phyloP scores from a whole-genome alignment of 2,329 filamentous ascomycete genomes.

The Penicillium sp. region DNA sequence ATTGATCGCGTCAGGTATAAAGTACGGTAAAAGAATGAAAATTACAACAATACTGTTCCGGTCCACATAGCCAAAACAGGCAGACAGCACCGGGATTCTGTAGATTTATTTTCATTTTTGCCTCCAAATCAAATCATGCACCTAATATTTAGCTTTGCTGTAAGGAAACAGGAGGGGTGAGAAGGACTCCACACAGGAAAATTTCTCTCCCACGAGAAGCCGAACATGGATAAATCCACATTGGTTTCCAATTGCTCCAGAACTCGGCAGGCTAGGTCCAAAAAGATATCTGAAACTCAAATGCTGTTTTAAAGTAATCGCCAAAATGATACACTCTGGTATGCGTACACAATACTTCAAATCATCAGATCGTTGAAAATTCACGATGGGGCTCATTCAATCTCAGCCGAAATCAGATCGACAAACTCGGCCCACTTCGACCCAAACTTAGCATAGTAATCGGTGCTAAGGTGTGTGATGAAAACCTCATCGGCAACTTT shows the following conservation, averaged over 20 bases:
- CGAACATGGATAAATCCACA: neutral
- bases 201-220: neutral
- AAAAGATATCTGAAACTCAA: neutral
- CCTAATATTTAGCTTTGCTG: conserved; percentile 1
- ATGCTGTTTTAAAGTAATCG: neutral
- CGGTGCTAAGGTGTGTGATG: conserved; percentile 39
- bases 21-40: neutral
- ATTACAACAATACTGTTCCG: neutral
- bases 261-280: neutral
- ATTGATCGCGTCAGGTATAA: neutral
- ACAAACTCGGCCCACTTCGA: conserved; percentile 40
- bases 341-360: neutral
- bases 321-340: neutral
- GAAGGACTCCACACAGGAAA: neutral
- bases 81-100: neutral
- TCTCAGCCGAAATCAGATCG: conserved; percentile 28
- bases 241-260: neutral
- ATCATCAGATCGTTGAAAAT: neutral
- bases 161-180: neutral
- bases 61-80: neutral
- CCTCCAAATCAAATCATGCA: neutral
- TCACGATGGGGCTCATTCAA: conserved; percentile 4
- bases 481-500: conserved; percentile 41
- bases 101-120: neutral
- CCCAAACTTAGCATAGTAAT: conserved; percentile 46